Evolutionary conservation across 306 rosid genomes (phyloP), one percentile per base, ranked within the genome.

Genomic region (Macrotyloma uniflorum): DNA sequence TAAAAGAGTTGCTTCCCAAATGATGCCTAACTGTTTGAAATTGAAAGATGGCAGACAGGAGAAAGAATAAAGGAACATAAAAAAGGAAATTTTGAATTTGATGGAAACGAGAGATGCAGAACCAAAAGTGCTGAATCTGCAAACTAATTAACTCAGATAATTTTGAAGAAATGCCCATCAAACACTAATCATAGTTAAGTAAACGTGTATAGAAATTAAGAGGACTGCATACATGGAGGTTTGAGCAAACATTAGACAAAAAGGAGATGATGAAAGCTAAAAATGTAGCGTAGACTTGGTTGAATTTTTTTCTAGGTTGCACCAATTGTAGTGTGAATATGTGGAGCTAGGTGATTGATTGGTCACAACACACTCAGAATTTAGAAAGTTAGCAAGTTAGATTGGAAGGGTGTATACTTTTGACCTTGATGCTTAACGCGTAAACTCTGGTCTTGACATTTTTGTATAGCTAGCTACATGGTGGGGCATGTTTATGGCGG

Each of bases 391-490:
- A 19, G 18, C 30, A n/a, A 47, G 6, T 49, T 57, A 58, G 53
- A 73, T 58, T 23, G 9, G 6, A 75, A 13, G 33, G 73, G 64
- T 58, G 72, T 72, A 5, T 32, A 58, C 8, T 74, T 40, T 76
- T 75, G 81, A 84, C 79, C 65, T 43, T 10, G 6, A 4, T 3
- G 3, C 2, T 18, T 23, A 22, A 84, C 84, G 82, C 84, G 87
- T 38, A 75, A 79, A 77, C 42, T 65, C 28, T 64, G 13, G 10
- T 7, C 38, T 55, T 45, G 30, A 26, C 8, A 53, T 54, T 20
- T 45, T 4, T 43, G 36, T 35, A 6, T 32, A 22, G 35, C 74
- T 35, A 35, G 35, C 1, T 43, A 50, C 7, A 20, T 47, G 72
- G 72, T 70, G 62, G 71, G 72, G 3, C 35, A 19, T 14, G 8